Evolutionary conservation across 768 basidiomycete genomes (phyloP), one percentile per base, ranked within the genome.

Genomic region (Kwoniella newhampshirensis): DNA sequence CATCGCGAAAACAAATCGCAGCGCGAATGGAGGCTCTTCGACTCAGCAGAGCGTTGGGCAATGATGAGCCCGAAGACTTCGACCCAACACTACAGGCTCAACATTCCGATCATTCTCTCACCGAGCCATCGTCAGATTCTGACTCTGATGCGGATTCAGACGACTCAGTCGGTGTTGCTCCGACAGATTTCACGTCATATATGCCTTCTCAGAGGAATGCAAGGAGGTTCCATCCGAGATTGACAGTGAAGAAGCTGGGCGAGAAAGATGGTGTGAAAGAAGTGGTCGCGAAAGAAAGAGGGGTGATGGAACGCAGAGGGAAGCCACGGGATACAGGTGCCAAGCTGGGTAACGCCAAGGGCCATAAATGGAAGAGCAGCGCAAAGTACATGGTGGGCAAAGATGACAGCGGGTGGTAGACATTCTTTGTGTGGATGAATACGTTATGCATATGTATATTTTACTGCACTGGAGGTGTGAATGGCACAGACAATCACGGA

Each of bases 291-390:
- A 59, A 63, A 30, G 67, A 74, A 44, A 54, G 62, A 37, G 60
- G 64, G 49, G 41, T 49, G 32, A 52, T 53, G 6, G 67, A 64
- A 26, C 51, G 53, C 40, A 60, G 60, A 50, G 57, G 60, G 51
- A 63, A 67, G 36, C 41, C 59, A 11, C 51, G 57, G 25, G 65
- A 63, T 32, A 57, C 41, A 12, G 41, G 54, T 13, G 57, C 50
- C 18, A 63, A 63, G 21, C 65, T 62, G 4, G 75, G 75, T 4
- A 73, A 73, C 35, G 59, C 51, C 21, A 74, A 76, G 59, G 75
- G 75, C 6, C 66, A 71, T 36, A 76, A 76, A 45, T 76, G 75
- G 75, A 76, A 76, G 64, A 53, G 42, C 4, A 73, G 64, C 37
- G 62, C 59, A 15, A 62, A 63, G 26, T 64, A 61, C 35, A n/a